Percentiles rank a stretch among this genome's conserved stretches.
phyloP scores from a whole-genome alignment of 1,284 basidiomycete genomes.

The Apiotrichum sp. region DNA sequence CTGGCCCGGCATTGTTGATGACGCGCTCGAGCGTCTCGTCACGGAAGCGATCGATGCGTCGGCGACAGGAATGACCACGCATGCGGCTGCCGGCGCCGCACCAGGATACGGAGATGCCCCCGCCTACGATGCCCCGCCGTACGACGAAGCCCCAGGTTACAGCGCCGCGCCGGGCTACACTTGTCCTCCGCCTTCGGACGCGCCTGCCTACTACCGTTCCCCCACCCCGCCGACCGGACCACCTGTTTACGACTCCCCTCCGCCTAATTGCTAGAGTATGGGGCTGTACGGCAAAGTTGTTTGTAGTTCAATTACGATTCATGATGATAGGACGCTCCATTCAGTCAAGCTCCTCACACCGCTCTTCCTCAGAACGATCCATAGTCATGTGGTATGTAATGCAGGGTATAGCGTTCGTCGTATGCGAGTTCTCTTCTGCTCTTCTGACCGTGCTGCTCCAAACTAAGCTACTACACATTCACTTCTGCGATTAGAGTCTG shows the following conservation, averaged over 20 bases:
- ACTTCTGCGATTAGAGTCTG: conserved; percentile 37
- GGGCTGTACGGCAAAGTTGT: too few relatives aligned
- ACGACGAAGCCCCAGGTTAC: background rate
- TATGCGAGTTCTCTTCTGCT: background rate
- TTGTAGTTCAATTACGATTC: too few relatives aligned
- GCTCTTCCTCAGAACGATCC: background rate
- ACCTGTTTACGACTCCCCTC: background rate
- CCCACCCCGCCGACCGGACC: too few relatives aligned
- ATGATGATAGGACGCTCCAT: too few relatives aligned
- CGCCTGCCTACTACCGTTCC: background rate
- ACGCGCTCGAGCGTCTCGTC: background rate
- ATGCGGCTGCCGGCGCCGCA: background rate
- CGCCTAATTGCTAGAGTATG: too few relatives aligned
- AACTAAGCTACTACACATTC: conserved; percentile 13
- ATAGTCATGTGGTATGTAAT: conserved; percentile 6
- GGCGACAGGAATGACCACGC: background rate
- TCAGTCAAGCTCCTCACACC: background rate
- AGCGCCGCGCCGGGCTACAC: background rate
- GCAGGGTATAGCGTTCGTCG: conserved; percentile 8
- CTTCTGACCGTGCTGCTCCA: background rate
- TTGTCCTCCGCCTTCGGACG: background rate
- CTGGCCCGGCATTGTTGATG: background rate
- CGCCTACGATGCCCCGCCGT: background rate
- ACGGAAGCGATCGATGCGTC: background rate
- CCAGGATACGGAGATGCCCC: background rate